phyloP scores from a whole-genome alignment of 306 rosid species.

The Leucaena leucocephala region DNA sequence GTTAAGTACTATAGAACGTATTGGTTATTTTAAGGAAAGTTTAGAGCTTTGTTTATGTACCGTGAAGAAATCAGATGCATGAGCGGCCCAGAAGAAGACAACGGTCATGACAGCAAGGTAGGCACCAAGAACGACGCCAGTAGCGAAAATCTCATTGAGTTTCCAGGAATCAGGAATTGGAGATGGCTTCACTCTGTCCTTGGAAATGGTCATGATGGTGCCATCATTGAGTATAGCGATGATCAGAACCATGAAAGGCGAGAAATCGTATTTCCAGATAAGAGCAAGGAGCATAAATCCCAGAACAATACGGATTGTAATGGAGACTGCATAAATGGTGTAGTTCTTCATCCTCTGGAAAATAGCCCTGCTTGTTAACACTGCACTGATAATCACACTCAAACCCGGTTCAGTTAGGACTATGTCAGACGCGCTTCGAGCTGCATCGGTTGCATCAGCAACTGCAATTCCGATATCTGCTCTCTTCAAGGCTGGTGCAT shows the following conservation, averaged over 20 bases:
- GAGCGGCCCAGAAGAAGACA: slow-evolving; percentile 68
- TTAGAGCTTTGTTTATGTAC: slow-evolving; percentile 37
- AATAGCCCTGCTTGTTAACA: slow-evolving; percentile 78
- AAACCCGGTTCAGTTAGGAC: slow-evolving; percentile 81
- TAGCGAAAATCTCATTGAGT: slow-evolving; percentile 77
- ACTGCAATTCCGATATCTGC: slow-evolving; percentile 89
- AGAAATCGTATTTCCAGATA: slow-evolving; percentile 77
- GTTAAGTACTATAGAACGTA: neutral
- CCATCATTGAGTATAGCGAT: slow-evolving; percentile 88
- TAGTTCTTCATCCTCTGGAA: slow-evolving; percentile 89
- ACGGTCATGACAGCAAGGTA: slow-evolving; percentile 79
- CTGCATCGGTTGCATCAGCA: slow-evolving; percentile 85
- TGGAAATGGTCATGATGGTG: slow-evolving; percentile 85
- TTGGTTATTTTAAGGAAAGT: neutral
- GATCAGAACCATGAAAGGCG: slow-evolving; percentile 81
- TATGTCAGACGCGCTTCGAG: slow-evolving; percentile 74
- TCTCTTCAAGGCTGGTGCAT: slow-evolving; percentile 76
- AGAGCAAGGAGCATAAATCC: slow-evolving; percentile 79
- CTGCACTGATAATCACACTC: slow-evolving; percentile 78
- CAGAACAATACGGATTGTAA: slow-evolving; percentile 72
- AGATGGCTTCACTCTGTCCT: slow-evolving; percentile 81
- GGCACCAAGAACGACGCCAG: slow-evolving; percentile 69
- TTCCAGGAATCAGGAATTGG: slow-evolving; percentile 87
- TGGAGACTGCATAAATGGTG: slow-evolving; percentile 82
- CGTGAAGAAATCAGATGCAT: slow-evolving; percentile 56